Percentiles rank a stretch among this genome's conserved stretches.
These are phyloP conservation scores for Datura wrightii DNA, from an alignment of 257 asterid genomes.

Conservation along the genomic window DNA sequence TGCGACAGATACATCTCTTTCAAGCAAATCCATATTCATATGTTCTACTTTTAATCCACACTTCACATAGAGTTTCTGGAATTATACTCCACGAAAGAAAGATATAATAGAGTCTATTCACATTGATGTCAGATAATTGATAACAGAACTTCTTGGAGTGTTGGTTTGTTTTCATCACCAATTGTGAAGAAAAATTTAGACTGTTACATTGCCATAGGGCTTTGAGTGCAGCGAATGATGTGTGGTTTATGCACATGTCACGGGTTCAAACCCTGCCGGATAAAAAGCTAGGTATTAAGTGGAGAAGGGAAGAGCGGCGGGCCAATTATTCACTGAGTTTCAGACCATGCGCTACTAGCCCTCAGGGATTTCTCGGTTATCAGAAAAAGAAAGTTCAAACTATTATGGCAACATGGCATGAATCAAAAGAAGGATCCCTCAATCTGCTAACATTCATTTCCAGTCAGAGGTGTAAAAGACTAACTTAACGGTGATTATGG, in stretches of 20 bases:
- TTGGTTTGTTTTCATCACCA: background rate
- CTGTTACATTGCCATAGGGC: background rate
- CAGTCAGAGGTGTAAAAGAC: background rate
- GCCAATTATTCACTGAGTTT: background rate
- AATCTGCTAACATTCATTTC: background rate
- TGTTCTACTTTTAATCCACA: background rate
- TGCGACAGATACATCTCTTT: conserved; percentile 43
- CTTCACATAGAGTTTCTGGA: background rate
- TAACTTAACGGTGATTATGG: background rate
- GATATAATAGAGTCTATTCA: background rate
- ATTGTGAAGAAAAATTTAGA: background rate
- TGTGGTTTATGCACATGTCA: background rate
- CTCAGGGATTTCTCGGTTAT: background rate
- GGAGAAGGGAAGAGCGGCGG: background rate
- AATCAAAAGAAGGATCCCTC: conserved; percentile 11
- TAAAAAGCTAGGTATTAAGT: background rate
- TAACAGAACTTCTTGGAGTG: background rate
- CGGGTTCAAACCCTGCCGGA: background rate
- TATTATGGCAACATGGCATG: background rate
- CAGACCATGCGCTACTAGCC: background rate
- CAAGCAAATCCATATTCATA: conserved; percentile 29
- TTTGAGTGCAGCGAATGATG: background rate
- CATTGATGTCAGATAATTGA: conserved; percentile 13
- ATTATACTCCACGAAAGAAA: background rate
- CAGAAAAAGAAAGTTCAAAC: background rate